These are phyloP conservation scores for Yamadazyma pseudoaaseri DNA, from an alignment of 1,139 yeast genomes.

Conservation along the genomic window DNA sequence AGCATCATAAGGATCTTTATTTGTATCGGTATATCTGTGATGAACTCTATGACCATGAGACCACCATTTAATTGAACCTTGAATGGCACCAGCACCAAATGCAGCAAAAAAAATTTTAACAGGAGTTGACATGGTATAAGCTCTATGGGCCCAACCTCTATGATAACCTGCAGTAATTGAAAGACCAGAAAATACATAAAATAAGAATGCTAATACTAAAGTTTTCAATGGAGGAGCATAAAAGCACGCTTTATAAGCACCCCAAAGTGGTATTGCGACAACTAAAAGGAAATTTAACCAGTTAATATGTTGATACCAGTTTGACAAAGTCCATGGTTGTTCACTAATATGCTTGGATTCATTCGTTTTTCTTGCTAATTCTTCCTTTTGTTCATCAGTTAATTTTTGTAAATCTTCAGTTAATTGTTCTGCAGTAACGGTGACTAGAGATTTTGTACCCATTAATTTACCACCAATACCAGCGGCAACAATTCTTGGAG, in stretches of 20 bases:
- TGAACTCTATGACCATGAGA: constrained; percentile 95
- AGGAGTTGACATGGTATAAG: constrained; percentile 75
- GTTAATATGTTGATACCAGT: constrained; percentile 87
- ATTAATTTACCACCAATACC: constrained; percentile 75
- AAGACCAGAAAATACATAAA: constrained; percentile 74
- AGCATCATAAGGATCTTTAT: constrained; percentile 97
- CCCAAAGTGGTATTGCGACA: constrained; percentile 65
- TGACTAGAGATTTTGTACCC: constrained; percentile 75
- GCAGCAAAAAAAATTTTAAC: constrained; percentile 72
- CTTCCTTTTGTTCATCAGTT: constrained; percentile 52
- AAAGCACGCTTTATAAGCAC: constrained; percentile 49
- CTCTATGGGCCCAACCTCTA: constrained; percentile 76
- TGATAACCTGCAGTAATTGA: constrained; percentile 91
- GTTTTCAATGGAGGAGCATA: constrained; percentile 62
- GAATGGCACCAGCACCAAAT: constrained; percentile 93
- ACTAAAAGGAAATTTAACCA: constrained; percentile 91
- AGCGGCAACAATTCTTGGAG: constrained; percentile 70
- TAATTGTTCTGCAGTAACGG: constrained; percentile 62
- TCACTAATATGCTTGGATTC: constrained; percentile 73
- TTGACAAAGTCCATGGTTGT: constrained; percentile 80
- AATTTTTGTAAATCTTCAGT: constrained; percentile 48
- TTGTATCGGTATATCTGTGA: constrained; percentile 95
- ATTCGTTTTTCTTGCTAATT: constrained; percentile 32
- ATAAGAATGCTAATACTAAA: constrained; percentile 52
- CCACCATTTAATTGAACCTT: constrained; percentile 99